Evolutionary conservation across 768 basidiomycete species (phyloP).

Genomic region (Calocera cornea): DNA sequence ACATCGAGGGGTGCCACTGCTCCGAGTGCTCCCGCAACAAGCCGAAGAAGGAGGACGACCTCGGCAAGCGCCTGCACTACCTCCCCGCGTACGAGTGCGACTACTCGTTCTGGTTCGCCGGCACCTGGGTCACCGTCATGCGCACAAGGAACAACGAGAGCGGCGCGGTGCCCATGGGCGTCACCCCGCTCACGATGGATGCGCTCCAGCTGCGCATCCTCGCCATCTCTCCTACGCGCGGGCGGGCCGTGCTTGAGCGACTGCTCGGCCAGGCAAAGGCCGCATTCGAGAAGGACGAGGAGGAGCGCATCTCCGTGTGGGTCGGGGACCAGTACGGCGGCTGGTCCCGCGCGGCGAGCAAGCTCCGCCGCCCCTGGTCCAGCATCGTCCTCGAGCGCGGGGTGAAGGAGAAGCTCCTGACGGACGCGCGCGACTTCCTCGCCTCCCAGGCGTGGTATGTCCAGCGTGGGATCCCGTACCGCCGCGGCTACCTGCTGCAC

Average conservation of each 20-base stretch:
- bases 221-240: conserved; percentile 32
- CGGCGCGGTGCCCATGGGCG: neutral
- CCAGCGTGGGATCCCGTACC: conserved; percentile 67
- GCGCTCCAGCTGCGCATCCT: neutral
- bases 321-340: conserved; percentile 17
- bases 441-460: conserved; percentile 57
- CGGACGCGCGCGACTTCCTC: conserved; percentile 61
- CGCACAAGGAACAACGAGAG: neutral
- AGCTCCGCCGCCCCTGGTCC: conserved; percentile 37
- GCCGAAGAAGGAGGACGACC: neutral
- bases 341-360: conserved; percentile 32
- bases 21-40: neutral
- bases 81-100: neutral
- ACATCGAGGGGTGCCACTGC: conserved; percentile 4
- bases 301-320: conserved; percentile 40
- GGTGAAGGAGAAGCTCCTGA: conserved; percentile 46
- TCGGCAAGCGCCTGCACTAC: neutral
- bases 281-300: conserved; percentile 37
- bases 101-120: neutral
- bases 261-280: conserved; percentile 44
- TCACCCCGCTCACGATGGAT: neutral
- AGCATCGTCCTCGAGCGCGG: conserved; percentile 41
- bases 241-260: conserved; percentile 34
- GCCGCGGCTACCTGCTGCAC: conserved; percentile 61
- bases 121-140: neutral